These are phyloP conservation scores for Sugiyamaella pinicola DNA, from an alignment of 1,139 yeast species.

Conservation along the genomic window DNA sequence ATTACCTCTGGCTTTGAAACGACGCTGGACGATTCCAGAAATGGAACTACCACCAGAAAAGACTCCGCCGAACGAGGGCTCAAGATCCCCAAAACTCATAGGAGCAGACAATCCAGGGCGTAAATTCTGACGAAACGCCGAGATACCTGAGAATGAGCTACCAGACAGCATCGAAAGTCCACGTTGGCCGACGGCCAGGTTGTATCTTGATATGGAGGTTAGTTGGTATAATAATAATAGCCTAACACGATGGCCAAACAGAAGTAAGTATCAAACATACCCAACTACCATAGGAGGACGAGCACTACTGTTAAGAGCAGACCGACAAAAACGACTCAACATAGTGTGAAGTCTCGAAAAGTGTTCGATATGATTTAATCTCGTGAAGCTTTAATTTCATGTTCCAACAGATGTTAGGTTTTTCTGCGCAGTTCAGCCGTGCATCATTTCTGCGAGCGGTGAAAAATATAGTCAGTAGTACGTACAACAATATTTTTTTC, in stretches of 20 bases:
- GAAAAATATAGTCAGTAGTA: slow-evolving; percentile 5
- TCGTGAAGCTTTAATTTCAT: slow-evolving; percentile 14
- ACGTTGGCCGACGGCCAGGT: not conserved
- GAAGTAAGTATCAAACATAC: not conserved
- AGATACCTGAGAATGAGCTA: slow-evolving; percentile 3
- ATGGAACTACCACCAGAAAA: slow-evolving; percentile 14
- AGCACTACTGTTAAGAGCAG: not conserved
- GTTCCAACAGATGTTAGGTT: slow-evolving; percentile 1
- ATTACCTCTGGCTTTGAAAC: slow-evolving; percentile 91
- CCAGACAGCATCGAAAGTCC: slow-evolving; percentile 17
- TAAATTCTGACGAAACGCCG: slow-evolving; percentile 12
- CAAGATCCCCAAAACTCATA: not conserved
- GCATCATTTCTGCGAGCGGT: not conserved
- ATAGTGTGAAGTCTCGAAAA: not conserved
- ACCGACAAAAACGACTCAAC: slow-evolving; percentile 3
- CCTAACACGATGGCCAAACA: not conserved
- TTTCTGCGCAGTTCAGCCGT: slow-evolving; percentile 2
- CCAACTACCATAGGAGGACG: not conserved
- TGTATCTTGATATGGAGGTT: slow-evolving; percentile 7
- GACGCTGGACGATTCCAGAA: slow-evolving; percentile 39
- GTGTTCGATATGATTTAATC: not conserved
- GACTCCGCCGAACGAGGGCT: slow-evolving; percentile 23
- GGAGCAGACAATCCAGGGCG: slow-evolving; percentile 5
- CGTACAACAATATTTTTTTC: not conserved
- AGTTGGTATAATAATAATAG: not conserved